Evolutionary conservation across 257 asterid species (phyloP), one percentile per base, ranked within the genome.

Genomic region (Schizonepeta tenuifolia): DNA sequence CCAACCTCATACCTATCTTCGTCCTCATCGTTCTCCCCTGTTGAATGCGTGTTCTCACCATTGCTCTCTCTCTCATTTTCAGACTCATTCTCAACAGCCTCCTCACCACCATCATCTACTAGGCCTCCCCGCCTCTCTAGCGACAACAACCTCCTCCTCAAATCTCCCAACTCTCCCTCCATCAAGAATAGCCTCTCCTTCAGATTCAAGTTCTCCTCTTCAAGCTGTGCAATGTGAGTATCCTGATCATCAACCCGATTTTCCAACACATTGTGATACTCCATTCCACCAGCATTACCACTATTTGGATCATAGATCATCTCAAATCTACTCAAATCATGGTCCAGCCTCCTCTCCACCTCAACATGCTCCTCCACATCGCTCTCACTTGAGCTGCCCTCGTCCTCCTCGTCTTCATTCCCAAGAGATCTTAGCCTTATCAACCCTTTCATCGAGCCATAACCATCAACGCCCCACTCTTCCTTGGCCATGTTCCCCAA

Each of bases 381-480:
- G 67, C 89, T 83, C 26, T 75, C 84, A 9, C 84, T 80, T 0
- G 87, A 85, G 7, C 56, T 50, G 56, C 73, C 86, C 9, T 79
- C 87, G 21, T 78, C 90, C 33, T 85, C 90, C 6, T 77, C 83
- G 35, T 78, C 83, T 11, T 80, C 87, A 38, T 83, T 78, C 12
- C 82, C 85, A 0, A 80, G 84, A 1, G 84, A 77, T 46, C 86
- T 71, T 70, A 86, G 69, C 78, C 89, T 77, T 70, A 86, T 84
- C 75, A 86, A 49, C 63, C 89, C 91, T 67, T 82, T 84, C 91
- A 86, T 86, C 2, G 91, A 82, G 28, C 91, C 91, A 58, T 86
- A 86, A 9, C 86, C 91, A 71, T 86, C 87, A 9, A 84, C 86
- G 22, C 91, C 91, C 91, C 89, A 86, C 75, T 84, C 87, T 70